Evolutionary conservation across 495 filamentous ascomycete genomes (phyloP).

Genomic region (Cetradonia linearis): DNA sequence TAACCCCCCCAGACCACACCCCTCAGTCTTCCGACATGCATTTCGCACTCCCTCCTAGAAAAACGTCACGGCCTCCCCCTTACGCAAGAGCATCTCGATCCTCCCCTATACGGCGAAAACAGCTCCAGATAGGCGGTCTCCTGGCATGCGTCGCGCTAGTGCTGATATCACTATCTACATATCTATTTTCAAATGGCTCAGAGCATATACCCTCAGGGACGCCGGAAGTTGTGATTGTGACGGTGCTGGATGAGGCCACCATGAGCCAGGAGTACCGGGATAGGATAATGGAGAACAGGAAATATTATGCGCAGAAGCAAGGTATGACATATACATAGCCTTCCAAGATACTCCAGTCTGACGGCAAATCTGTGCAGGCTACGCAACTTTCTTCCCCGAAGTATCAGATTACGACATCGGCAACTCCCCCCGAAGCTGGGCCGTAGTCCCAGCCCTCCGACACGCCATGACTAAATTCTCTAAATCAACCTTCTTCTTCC

Average conservation of each 20-base stretch:
- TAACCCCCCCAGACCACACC: neutral
- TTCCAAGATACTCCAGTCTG: neutral
- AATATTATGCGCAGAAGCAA: conserved; percentile 77
- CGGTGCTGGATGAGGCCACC: conserved; percentile 56
- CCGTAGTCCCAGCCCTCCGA: conserved; percentile 71
- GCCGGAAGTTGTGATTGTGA: conserved; percentile 77
- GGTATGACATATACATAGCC: conserved; percentile 42
- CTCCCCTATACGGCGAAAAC: conserved; percentile 52
- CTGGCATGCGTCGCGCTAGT: conserved; percentile 45
- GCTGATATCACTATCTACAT: conserved; percentile 53
- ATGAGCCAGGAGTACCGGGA: conserved; percentile 54
- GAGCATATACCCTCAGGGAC: conserved; percentile 52
- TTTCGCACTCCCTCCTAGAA: conserved; percentile 79
- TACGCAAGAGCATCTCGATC: conserved; percentile 51
- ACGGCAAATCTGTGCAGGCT: conserved; percentile 46
- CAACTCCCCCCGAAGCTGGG: conserved; percentile 60
- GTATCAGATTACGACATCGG: conserved; percentile 65
- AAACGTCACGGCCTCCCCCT: conserved; percentile 58
- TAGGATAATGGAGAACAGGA: conserved; percentile 68
- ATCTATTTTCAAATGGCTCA: conserved; percentile 32
- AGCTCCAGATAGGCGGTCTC: conserved; percentile 53
- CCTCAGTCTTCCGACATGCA: conserved; percentile 52
- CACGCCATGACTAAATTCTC: conserved; percentile 78
- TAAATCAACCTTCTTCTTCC: conserved; percentile 69
- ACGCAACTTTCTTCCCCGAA: conserved; percentile 73